A percentile compares a stretch with the other conserved stretches of the same genome.
Evolutionary conservation across 345 rosid genomes (phyloP).

Genomic region (Heritiera fomes): DNA sequence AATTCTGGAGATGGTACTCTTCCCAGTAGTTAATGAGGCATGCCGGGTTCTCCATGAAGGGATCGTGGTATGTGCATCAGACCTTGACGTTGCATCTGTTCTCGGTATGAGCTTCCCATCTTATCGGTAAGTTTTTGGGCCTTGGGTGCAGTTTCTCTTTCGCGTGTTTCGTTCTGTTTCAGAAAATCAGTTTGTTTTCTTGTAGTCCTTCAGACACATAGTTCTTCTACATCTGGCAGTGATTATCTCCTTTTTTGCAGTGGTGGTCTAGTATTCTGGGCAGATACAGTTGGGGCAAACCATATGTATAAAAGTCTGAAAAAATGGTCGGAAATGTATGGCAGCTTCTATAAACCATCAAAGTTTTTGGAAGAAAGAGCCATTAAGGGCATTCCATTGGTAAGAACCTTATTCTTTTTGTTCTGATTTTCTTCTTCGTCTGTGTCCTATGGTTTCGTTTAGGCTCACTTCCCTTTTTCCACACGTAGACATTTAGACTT

Average conservation of each 20-base stretch:
- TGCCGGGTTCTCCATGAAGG: constrained; percentile 90
- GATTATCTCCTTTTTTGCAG: constrained; percentile 40
- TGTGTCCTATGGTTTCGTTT: background rate
- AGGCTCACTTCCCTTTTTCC: background rate
- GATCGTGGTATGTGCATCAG: constrained; percentile 78
- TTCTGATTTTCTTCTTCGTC: background rate
- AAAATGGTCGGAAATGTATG: constrained; percentile 69
- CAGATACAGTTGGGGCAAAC: constrained; percentile 64
- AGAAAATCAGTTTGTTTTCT: background rate
- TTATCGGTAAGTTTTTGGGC: constrained; percentile 58
- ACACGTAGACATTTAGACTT: no score
- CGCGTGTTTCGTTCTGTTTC: background rate
- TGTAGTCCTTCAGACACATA: background rate
- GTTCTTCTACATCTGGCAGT: background rate
- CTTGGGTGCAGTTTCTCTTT: background rate
- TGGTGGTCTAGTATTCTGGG: constrained; percentile 95
- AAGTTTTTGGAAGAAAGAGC: constrained; percentile 90
- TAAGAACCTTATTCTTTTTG: constrained; percentile 30
- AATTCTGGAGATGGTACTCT: constrained; percentile 84
- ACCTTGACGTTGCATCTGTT: constrained; percentile 87
- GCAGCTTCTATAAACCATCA: constrained; percentile 73
- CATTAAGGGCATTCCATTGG: constrained; percentile 65
- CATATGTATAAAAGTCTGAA: constrained; percentile 64
- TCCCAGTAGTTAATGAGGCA: constrained; percentile 90
- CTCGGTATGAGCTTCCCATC: constrained; percentile 99